Conservation (phyloP, 768 basidiomycete species). For the Mycena floridula region DNA sequence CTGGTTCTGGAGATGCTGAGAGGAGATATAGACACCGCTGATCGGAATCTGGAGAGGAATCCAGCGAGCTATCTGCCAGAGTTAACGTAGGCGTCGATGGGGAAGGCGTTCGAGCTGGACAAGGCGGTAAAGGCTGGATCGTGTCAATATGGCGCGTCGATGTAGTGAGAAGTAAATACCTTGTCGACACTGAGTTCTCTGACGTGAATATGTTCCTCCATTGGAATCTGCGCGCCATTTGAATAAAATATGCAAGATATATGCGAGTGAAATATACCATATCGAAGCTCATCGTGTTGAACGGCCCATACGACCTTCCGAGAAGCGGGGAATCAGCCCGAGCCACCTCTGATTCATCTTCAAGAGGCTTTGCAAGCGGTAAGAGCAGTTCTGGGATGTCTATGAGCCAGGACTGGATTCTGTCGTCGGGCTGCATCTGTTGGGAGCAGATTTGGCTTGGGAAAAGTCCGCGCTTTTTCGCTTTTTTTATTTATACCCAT, state of each 20-base stretch:
- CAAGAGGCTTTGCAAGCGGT: background rate
- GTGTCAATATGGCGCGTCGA: background rate
- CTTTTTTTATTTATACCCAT: too few species aligned
- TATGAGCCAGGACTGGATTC: background rate
- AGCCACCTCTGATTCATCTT: background rate
- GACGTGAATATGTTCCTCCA: background rate
- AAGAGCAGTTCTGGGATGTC: background rate
- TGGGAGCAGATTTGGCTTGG: too few species aligned
- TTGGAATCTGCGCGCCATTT: background rate
- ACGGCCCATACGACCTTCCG: background rate
- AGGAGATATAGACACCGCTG: too few species aligned
- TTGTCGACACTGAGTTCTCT: background rate
- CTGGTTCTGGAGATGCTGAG: background rate
- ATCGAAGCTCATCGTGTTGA: background rate
- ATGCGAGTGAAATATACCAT: background rate
- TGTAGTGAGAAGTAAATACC: background rate
- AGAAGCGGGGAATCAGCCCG: background rate
- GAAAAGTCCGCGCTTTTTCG: too few species aligned
- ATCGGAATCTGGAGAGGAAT: background rate
- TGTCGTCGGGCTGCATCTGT: background rate
- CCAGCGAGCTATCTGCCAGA: background rate
- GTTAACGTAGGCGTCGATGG: background rate
- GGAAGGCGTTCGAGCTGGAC: background rate
- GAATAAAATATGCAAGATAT: background rate
- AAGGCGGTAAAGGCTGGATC: background rate